Base-by-base conservation (phyloP, 73 alveolate genomes). In the Blepharisma stoltei region DNA sequence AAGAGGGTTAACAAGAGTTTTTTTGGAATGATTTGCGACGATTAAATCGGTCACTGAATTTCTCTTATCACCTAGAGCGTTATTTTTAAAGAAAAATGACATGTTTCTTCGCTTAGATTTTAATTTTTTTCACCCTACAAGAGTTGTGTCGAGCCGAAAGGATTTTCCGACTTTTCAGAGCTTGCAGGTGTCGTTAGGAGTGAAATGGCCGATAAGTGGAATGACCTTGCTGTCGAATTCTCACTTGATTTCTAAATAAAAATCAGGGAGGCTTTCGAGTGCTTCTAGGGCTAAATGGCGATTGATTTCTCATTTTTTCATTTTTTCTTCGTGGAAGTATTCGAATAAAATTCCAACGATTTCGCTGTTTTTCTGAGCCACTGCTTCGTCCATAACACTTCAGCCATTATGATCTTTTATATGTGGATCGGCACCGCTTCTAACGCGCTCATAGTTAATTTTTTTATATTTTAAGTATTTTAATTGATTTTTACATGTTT, bases 91-190 rank as follows among this genome's bases (percentile, higher is more conserved):
- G n/a, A 38, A 69, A 25, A 46, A 44, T 43, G 79, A 44, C 55
- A 69, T 69, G n/a, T 23, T n/a, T 43, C 79, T 69, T 14, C 79
- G 0, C 5, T 69, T 69, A 14, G 79, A 38, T 14, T 53, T 25
- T n/a, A 69, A 53, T n/a, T 69, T 69, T 69, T 25, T 69, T 53
- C 79, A 69, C 2, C 79, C 79, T 38, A 69, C 79, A n/a, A 69
- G 60, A 38, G 76, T 38, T 0, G 79, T 69, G 65, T 69, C 79
- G 27, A 69, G 23, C 45, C 79, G 11, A 20, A 69, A 69, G 32
- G 32, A n/a, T 7, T 25, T 38, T 44, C 79, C 79, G 79, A 38
- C 14, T 69, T 69, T 69, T 14, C 71, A 69, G 14, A 69, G 20
- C 5, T 69, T 69, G 43, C 55, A 69, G 2, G 45, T 43, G 43